Percentiles rank a stretch among this genome's conserved stretches.
Conservation (phyloP, 1,284 basidiomycete genomes). For the Fomitopsis palustris region DNA sequence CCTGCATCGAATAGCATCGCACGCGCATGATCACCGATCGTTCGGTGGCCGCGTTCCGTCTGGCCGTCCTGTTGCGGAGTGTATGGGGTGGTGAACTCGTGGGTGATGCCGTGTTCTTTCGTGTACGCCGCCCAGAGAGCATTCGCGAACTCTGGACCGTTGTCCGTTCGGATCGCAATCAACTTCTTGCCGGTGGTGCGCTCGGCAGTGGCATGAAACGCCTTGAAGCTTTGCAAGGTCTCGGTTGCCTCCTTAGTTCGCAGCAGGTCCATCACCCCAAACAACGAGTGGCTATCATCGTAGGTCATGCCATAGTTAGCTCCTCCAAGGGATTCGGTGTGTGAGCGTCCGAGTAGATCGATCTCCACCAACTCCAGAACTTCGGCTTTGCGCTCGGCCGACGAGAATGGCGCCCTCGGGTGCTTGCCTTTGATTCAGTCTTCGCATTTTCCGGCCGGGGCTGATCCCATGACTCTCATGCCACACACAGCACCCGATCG, state of each 20-base stretch:
- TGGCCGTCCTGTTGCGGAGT: slow-evolving; percentile 33
- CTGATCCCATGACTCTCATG: neutral
- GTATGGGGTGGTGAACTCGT: slow-evolving; percentile 24
- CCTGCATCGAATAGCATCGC: slow-evolving; percentile 16
- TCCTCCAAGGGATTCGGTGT: slow-evolving; percentile 17
- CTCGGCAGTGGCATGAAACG: slow-evolving; percentile 15
- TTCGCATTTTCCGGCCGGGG: slow-evolving; percentile 6
- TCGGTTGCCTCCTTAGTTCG: slow-evolving; percentile 19
- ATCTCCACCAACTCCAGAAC: slow-evolving; percentile 26
- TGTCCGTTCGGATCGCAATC: slow-evolving; percentile 18
- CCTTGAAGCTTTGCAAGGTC: slow-evolving; percentile 14
- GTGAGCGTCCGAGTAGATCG: slow-evolving; percentile 33
- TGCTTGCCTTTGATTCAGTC: slow-evolving; percentile 32
- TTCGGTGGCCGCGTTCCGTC: slow-evolving; percentile 30
- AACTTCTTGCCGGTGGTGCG: slow-evolving; percentile 12
- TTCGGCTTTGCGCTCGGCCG: slow-evolving; percentile 21
- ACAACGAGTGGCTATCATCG: slow-evolving; percentile 19
- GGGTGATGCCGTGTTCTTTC: slow-evolving; percentile 22
- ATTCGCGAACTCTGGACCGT: slow-evolving; percentile 27
- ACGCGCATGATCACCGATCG: slow-evolving; percentile 9
- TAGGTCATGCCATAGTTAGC: slow-evolving; percentile 20
- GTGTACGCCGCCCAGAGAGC: slow-evolving; percentile 13
- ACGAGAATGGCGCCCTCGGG: slow-evolving; percentile 23
- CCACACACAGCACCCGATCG: neutral
- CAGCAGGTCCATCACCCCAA: slow-evolving; percentile 16